phyloP scores from a whole-genome alignment of 2,329 filamentous ascomycete genomes.

The Lithohypha guttulata region DNA sequence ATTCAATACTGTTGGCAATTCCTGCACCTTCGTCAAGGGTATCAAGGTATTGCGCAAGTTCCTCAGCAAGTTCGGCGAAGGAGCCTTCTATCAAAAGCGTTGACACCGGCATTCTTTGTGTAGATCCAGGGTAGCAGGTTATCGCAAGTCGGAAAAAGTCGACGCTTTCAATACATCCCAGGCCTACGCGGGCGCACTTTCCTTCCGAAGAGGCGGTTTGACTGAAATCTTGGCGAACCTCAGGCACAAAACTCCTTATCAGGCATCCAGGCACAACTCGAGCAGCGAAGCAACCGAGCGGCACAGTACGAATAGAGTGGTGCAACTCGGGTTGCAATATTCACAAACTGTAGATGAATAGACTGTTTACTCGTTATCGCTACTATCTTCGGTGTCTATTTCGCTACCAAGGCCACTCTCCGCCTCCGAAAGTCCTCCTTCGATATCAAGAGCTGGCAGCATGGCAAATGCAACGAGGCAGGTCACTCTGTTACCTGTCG shows the following conservation, averaged over 20 bases:
- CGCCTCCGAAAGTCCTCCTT: conserved; percentile 14
- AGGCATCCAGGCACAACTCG: conserved; percentile 4
- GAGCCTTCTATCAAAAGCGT: conserved; percentile 72
- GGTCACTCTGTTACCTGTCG: conserved; percentile 80
- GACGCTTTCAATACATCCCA: background rate
- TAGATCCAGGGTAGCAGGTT: too few relatives aligned
- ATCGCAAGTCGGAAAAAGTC: too few relatives aligned
- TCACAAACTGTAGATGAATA: too few relatives aligned
- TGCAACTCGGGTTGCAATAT: too few relatives aligned
- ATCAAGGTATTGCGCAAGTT: conserved; percentile 92
- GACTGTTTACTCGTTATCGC: conserved; percentile 1
- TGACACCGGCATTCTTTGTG: conserved; percentile 48
- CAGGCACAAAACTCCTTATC: background rate
- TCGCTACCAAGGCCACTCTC: conserved; percentile 9
- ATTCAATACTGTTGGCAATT: conserved; percentile 54
- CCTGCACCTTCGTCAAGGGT: conserved; percentile 55
- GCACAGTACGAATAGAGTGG: too few relatives aligned
- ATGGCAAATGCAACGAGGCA: conserved; percentile 80
- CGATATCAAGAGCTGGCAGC: conserved; percentile 47
- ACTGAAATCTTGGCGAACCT: conserved; percentile 4
- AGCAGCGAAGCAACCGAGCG: too few relatives aligned
- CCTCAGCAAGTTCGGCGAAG: conserved; percentile 84
- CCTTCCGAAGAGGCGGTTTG: background rate
- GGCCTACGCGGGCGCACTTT: conserved; percentile 2
- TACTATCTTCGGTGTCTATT: conserved; percentile 5